Percentiles rank a stretch among this genome's conserved stretches.
phyloP scores from a whole-genome alignment of 768 basidiomycete genomes.

The Dentipellis fragilis region DNA sequence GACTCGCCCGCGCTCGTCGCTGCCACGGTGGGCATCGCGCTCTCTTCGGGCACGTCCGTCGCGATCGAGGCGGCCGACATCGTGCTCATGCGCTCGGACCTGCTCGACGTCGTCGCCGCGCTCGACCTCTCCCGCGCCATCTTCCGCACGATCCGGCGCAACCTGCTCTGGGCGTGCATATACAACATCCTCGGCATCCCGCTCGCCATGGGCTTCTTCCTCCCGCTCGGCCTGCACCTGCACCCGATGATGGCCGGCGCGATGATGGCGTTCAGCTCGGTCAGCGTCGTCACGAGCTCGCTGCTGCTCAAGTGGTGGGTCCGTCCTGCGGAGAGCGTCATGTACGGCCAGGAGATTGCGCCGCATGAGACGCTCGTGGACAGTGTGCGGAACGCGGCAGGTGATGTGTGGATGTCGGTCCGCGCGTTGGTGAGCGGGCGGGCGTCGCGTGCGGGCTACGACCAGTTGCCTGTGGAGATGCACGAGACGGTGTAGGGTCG shows the following conservation, averaged over 20 bases:
- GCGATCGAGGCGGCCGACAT: constrained; percentile 98
- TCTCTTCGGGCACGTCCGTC: constrained; percentile 93
- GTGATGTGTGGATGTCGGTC: constrained; percentile 35
- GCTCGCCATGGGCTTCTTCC: constrained; percentile 93
- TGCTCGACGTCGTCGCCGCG: constrained; percentile 95
- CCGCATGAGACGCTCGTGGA: constrained; percentile 27
- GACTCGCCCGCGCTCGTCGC: constrained; percentile 96
- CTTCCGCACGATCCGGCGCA: constrained; percentile 83
- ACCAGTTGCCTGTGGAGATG: constrained; percentile 57
- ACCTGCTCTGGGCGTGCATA: constrained; percentile 92
- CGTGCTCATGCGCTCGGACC: constrained; percentile 93
- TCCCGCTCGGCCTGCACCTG: constrained; percentile 86
- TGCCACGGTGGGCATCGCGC: constrained; percentile 91
- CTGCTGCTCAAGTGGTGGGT: constrained; percentile 81
- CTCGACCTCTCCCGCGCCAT: constrained; percentile 84
- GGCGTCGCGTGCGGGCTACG: constrained; percentile 44
- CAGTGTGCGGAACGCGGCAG: constrained; percentile 30
- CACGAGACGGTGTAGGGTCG: constrained; percentile 19
- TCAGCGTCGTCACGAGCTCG: constrained; percentile 89
- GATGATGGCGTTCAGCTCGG: constrained; percentile 96
- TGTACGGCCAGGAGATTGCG: constrained; percentile 45
- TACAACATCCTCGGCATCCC: constrained; percentile 93
- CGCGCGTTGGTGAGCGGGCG: constrained; percentile 30
- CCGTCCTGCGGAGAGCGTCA: constrained; percentile 56
- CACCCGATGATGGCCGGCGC: constrained; percentile 99